phyloP scores from a whole-genome alignment of 2,329 filamentous ascomycete genomes.

The Cercospora sp. region DNA sequence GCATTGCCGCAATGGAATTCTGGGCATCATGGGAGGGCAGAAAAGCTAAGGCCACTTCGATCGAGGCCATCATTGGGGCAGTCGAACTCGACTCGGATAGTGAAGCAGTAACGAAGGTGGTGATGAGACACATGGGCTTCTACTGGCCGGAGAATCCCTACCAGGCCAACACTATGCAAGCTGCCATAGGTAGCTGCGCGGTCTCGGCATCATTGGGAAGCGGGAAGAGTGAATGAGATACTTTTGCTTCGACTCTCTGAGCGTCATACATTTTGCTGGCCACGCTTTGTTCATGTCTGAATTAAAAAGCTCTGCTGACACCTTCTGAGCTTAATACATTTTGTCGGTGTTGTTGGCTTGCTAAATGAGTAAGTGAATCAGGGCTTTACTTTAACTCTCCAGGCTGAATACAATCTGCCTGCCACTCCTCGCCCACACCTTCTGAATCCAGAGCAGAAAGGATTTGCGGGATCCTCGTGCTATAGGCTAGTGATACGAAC shows the following conservation, averaged over 20 bases:
- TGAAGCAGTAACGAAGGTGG: neutral
- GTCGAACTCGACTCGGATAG: neutral
- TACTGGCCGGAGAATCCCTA: constrained; percentile 2
- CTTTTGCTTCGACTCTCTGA: neutral
- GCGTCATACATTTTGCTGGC: neutral
- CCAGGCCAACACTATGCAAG: neutral
- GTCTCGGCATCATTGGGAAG: neutral
- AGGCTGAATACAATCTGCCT: neutral
- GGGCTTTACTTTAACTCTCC: neutral
- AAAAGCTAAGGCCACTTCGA: neutral
- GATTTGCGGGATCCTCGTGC: neutral
- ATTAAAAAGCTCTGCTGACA: neutral
- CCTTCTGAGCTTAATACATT: neutral
- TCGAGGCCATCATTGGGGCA: neutral
- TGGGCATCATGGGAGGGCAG: neutral
- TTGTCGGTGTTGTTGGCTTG: neutral
- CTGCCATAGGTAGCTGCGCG: neutral
- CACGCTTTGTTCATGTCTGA: neutral
- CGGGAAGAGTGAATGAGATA: neutral
- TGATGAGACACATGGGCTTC: constrained; percentile 3
- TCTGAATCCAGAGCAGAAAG: neutral
- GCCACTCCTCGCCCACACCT: neutral
- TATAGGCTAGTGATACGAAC: too few relatives aligned
- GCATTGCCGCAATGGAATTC: neutral
- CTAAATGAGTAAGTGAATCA: neutral